phyloP scores from a whole-genome alignment of 2,329 filamentous ascomycete species.

The Colletotrichum eremochloae region DNA sequence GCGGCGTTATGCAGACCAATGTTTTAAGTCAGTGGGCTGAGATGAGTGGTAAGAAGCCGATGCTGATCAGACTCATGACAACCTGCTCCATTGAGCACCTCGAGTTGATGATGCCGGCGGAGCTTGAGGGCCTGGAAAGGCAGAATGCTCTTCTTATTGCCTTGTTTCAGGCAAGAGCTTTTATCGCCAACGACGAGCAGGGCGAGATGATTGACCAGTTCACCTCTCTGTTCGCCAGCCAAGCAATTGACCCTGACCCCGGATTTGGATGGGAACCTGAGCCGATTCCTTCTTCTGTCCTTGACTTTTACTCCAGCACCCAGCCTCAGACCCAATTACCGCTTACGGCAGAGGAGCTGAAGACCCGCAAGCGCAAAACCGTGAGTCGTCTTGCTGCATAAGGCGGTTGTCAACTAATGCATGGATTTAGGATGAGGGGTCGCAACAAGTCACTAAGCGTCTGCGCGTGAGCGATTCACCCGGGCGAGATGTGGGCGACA shows the following conservation, averaged over 20 bases:
- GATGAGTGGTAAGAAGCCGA: constrained; percentile 50
- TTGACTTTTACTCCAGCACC: constrained; percentile 61
- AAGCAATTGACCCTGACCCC: constrained; percentile 56
- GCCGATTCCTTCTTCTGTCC: constrained; percentile 61
- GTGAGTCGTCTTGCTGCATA: constrained; percentile 11
- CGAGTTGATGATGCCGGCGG: constrained; percentile 58
- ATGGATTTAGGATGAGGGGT: constrained; percentile 20
- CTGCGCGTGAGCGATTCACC: constrained; percentile 31
- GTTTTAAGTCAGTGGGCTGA: constrained; percentile 35
- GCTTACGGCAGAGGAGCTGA: constrained; percentile 29
- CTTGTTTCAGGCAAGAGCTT: constrained; percentile 49
- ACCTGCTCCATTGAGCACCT: constrained; percentile 70
- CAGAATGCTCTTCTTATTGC: constrained; percentile 59
- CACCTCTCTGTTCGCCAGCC: constrained; percentile 62
- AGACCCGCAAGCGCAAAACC: constrained; percentile 37
- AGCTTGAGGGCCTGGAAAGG: constrained; percentile 58
- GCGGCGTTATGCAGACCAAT: constrained; percentile 58
- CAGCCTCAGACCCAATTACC: constrained; percentile 46
- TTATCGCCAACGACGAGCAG: constrained; percentile 41
- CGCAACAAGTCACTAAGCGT: constrained; percentile 27
- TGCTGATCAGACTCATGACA: constrained; percentile 64
- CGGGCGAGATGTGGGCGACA: constrained; percentile 10
- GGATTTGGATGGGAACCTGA: constrained; percentile 63
- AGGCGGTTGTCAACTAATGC: background rate
- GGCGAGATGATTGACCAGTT: constrained; percentile 55